These are phyloP conservation scores for Coprinellus micaceus DNA, from an alignment of 768 basidiomycete species.

Conservation along the genomic window DNA sequence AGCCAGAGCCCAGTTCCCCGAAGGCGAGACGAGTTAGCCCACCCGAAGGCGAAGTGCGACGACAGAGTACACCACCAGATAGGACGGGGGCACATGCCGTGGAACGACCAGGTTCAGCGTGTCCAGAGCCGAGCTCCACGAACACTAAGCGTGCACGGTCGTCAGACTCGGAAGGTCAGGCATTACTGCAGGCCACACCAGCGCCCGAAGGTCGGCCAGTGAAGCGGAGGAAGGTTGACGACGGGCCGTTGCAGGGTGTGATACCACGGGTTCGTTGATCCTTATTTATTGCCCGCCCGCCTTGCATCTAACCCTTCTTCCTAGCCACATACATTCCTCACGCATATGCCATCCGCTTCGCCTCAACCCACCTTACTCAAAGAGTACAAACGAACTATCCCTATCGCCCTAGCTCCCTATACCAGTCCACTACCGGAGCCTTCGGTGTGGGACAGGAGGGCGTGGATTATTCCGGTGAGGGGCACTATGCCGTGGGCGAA, in stretches of 20 bases:
- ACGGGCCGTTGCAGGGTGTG: slow-evolving; percentile 30
- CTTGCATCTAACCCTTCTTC: slow-evolving; percentile 11
- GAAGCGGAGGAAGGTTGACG: slow-evolving; percentile 34
- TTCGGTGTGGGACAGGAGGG: slow-evolving; percentile 35
- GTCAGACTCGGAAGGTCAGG: too few species aligned
- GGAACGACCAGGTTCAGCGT: too few species aligned
- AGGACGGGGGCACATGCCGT: too few species aligned
- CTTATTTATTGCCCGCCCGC: slow-evolving; percentile 13
- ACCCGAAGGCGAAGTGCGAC: too few species aligned
- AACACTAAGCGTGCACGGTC: neutral
- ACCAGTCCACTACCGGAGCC: slow-evolving; percentile 23
- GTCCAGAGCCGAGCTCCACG: too few species aligned
- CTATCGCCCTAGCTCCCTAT: slow-evolving; percentile 36
- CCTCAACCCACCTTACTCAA: slow-evolving; percentile 13
- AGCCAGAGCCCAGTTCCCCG: too few species aligned
- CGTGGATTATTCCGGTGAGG: slow-evolving; percentile 59
- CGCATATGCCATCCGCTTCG: slow-evolving; percentile 14
- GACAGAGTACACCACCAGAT: too few species aligned
- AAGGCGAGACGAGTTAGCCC: too few species aligned
- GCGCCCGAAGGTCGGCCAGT: slow-evolving; percentile 11
- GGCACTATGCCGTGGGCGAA: slow-evolving; percentile 48
- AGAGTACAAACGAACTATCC: slow-evolving; percentile 32
- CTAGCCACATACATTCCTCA: slow-evolving; percentile 36
- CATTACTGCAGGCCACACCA: neutral
- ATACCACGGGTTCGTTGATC: slow-evolving; percentile 45